Base-by-base conservation (phyloP, 2,329 filamentous ascomycete species). In the Colletotrichum sidae region DNA sequence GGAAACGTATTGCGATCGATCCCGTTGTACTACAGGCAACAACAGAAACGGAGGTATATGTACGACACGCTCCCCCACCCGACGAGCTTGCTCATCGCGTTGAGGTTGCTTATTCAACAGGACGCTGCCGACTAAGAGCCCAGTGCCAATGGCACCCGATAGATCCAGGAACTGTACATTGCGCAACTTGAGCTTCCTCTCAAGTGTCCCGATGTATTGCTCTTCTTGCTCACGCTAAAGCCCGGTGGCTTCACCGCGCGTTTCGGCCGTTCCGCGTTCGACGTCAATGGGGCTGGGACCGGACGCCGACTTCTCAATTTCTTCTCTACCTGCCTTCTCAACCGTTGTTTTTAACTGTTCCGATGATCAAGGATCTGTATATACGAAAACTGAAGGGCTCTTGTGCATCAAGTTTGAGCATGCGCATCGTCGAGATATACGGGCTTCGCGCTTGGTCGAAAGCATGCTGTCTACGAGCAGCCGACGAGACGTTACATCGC, bases 51-150 rank as follows among this genome's bases (percentile, higher is more conserved):
- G 52, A 93, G 79, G 75, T 91, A 93, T 0, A 88, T 90, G 71
- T 90, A 83, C 68, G 86, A 87, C 70, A 92, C 88, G 69, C 88
- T 85, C 15, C 86, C 84, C 84, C 90, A 92, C 55, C 89, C 88
- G 73, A 92, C 88, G 25, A 92, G 82, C 64, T 90, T 88, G 7
- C 90, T 90, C 10, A 92, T 88, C 34, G 90, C 91, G 51, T 90
- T 80, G 72, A 92, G 77, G 70, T 80, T 82, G 8, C 80, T 81
- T 60, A 84, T 77, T 82, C 82, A 84, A 9, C 71, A 74, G 70
- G 83, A 84, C 17, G 17, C 17, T 17, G 17, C 17, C 17, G 17
- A 17, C 72, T 65, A 82, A 82, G 10, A 83, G 74, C 1, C 81
- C 80, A 1, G 80, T 82, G 13, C 80, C 80, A 44, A 83, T 79